These are phyloP conservation scores for Fremontodendron californicum DNA, from an alignment of 345 rosid species.

Conservation along the genomic window DNA sequence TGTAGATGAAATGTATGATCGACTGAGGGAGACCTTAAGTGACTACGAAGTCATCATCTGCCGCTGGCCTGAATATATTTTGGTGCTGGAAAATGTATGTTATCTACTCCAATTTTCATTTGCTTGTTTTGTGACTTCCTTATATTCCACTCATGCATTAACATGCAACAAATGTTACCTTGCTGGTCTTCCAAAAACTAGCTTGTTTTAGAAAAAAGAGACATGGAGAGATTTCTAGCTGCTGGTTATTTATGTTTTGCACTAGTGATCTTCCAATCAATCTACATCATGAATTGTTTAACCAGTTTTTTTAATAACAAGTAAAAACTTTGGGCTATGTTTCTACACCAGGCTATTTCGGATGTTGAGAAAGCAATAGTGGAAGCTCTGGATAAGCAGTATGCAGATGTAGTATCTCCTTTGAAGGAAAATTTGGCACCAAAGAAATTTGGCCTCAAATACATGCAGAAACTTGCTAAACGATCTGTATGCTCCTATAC, in stretches of 20 bases:
- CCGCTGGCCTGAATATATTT: conserved; percentile 95
- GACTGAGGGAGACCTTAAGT: conserved; percentile 63
- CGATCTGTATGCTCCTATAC: conserved; percentile 68
- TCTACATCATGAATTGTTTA: neutral
- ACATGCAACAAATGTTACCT: neutral
- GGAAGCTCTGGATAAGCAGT: conserved; percentile 95
- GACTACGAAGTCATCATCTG: conserved; percentile 87
- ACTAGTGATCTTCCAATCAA: neutral
- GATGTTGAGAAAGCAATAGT: conserved; percentile 91
- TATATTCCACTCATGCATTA: neutral
- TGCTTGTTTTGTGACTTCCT: neutral
- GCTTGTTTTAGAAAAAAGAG: neutral
- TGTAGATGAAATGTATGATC: conserved; percentile 90
- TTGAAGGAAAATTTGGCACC: conserved; percentile 87
- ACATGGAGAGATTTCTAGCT: neutral
- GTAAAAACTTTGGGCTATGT: conserved; percentile 7
- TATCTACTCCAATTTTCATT: neutral
- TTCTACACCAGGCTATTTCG: conserved; percentile 64
- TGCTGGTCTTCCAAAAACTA: neutral
- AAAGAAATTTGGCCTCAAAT: conserved; percentile 85
- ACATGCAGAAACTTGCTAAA: conserved; percentile 83
- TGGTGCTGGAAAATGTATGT: conserved; percentile 87
- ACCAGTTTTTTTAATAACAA: neutral
- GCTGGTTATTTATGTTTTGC: neutral
- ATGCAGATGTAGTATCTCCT: conserved; percentile 84